phyloP scores from a whole-genome alignment of 2,329 filamentous ascomycete genomes.

The Ceratocystis harringtonii region DNA sequence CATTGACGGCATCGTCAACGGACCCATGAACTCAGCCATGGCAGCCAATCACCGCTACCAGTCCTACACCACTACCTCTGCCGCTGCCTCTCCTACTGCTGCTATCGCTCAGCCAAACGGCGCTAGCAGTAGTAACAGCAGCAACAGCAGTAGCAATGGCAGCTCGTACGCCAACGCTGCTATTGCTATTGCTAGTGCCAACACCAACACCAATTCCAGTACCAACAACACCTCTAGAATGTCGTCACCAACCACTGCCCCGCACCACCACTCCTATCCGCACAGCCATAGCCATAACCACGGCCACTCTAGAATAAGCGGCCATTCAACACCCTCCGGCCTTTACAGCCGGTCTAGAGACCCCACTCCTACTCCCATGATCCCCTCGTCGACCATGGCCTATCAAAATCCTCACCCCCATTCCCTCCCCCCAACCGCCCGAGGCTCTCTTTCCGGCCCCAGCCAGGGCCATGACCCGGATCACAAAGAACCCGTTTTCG shows the following conservation, averaged over 20 bases:
- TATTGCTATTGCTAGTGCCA: not conserved
- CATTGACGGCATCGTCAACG: not conserved
- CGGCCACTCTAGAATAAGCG: constrained; percentile 20
- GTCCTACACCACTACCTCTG: not conserved
- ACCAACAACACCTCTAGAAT: not conserved
- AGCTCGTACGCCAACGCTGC: not conserved
- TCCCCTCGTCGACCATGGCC: not conserved
- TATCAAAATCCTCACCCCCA: not conserved
- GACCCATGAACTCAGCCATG: not conserved
- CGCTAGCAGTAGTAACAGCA: constrained; percentile 18
- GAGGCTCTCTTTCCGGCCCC: not conserved
- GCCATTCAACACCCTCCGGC: constrained; percentile 18
- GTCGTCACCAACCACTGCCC: not conserved
- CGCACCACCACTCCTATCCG: constrained; percentile 19
- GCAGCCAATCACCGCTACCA: constrained; percentile 15
- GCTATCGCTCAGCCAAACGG: not conserved
- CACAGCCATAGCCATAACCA: constrained; percentile 21
- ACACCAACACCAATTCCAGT: not conserved
- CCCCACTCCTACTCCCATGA: not conserved
- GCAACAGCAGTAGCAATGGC: constrained; percentile 15
- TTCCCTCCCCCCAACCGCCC: not conserved
- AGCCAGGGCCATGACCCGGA: constrained; percentile 19
- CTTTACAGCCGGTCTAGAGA: constrained; percentile 4
- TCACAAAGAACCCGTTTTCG: constrained; percentile 27
- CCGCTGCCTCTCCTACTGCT: not conserved